Evolutionary conservation across 371 early-diverging fungal species (phyloP), one percentile per base, ranked within the genome.

Genomic region (Mortierella polycephala): DNA sequence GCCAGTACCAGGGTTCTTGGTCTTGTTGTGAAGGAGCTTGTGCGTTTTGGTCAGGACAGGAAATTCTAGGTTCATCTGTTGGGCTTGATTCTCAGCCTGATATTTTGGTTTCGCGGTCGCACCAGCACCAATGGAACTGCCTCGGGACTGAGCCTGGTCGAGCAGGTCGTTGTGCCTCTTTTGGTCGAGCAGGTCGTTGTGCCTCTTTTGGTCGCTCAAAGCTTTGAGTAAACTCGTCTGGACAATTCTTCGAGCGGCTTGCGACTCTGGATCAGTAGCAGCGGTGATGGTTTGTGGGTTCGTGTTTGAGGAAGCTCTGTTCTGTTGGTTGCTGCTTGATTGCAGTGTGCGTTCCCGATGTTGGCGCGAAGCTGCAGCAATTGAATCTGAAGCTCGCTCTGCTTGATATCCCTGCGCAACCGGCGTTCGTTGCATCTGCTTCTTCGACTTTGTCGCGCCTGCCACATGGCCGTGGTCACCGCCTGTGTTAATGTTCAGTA

Each of bases 31-130:
- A 30, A 67, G 67, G 1, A 56, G 49, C 45, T 57, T 68, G 1
- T 62, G 69, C 0, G 69, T 68, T 51, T 68, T 68, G 21, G 53
- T 57, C 30, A 68, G 12, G 12, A 68, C 62, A n/a, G 69, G 61
- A 46, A 45, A 62, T 0, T 21, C 45, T 3, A 58, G 45, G 21
- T 62, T 9, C n/a, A 41, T 39, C 1, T 21, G 44, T 12, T 40
- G 42, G 11, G 54, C 45, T 40, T 40, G 50, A 49, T 20, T 57
- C 45, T 58, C 14, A 18, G 30, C 58, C 20, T 39, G 57, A 23
- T 7, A 37, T 12, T 42, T 23, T 16, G 4, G 42, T 3, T 37
- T 55, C 47, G 20, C 14, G 13, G 51, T 18, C 18, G 9, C 10
- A 20, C 7, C 51, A 18, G 51, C 16, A 0, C 18, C 14, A 5